Conservation (phyloP, 331 rosid genomes). For the Saraca asoca region DNA sequence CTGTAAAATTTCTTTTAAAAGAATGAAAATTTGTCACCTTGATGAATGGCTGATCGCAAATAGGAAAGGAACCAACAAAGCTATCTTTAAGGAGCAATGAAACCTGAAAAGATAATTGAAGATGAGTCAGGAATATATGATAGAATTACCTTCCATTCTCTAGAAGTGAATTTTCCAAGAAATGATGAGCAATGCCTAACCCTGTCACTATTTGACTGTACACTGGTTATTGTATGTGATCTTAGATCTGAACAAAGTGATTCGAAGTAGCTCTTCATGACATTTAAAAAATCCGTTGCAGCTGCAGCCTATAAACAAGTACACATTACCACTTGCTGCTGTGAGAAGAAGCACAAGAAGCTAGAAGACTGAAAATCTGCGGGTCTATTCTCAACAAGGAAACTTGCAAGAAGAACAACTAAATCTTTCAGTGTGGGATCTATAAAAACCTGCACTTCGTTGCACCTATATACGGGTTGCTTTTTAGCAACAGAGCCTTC, state of each 20-base stretch:
- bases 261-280: slow-evolving; percentile 67
- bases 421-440: slow-evolving; percentile 37
- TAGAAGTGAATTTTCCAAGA: slow-evolving; percentile 22
- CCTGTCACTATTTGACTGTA: slow-evolving; percentile 84
- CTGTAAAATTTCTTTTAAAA: too few species aligned
- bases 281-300: slow-evolving; percentile 65
- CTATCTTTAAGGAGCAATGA: too few species aligned
- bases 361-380: neutral
- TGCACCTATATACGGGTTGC: slow-evolving; percentile 91
- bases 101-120: slow-evolving; percentile 19
- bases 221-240: slow-evolving; percentile 80
- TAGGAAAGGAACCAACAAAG: neutral
- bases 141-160: neutral
- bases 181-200: slow-evolving; percentile 43
- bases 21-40: too few species aligned
- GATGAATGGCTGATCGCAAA: neutral
- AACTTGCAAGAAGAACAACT: neutral
- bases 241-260: slow-evolving; percentile 81
- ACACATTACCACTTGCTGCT: slow-evolving; percentile 21
- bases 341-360: too few species aligned
- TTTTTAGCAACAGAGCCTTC: slow-evolving; percentile 63
- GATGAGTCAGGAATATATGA: slow-evolving; percentile 31
- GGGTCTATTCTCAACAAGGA: neutral
- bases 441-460: slow-evolving; percentile 68
- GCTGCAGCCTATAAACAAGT: slow-evolving; percentile 65